Evolutionary conservation across 768 basidiomycete genomes (phyloP).

Genomic region (Mrakia frigida): DNA sequence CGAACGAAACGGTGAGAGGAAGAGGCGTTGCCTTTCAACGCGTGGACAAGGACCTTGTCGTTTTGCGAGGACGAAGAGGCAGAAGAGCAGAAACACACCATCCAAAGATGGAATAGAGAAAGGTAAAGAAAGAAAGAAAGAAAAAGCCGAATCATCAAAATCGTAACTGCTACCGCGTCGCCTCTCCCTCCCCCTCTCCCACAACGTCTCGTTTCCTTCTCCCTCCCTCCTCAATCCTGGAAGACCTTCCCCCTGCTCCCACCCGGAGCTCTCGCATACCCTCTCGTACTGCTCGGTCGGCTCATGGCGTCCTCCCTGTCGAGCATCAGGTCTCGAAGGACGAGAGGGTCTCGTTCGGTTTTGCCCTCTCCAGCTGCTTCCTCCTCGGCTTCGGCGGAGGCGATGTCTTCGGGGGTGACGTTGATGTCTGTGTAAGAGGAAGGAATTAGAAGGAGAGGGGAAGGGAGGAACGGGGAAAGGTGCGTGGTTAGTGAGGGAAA

Average conservation of each 20-base stretch:
- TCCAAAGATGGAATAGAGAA: too few species aligned
- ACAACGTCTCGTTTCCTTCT: background rate
- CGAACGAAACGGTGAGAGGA: too few species aligned
- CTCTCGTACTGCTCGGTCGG: background rate
- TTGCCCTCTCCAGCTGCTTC: background rate
- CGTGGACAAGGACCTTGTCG: too few species aligned
- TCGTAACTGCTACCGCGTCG: too few species aligned
- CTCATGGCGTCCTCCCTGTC: background rate
- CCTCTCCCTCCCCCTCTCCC: too few species aligned
- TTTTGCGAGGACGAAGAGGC: too few species aligned
- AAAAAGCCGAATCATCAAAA: too few species aligned
- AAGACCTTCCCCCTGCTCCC: too few species aligned
- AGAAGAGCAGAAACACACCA: too few species aligned
- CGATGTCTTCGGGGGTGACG: conserved; percentile 1
- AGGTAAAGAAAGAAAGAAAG: too few species aligned
- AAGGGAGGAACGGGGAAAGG: background rate
- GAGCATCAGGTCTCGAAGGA: background rate
- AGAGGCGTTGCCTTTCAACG: too few species aligned
- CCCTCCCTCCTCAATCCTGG: background rate
- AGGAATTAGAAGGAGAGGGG: background rate
- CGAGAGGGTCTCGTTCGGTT: background rate
- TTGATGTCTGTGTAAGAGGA: background rate
- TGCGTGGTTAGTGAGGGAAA: background rate
- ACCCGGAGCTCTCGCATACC: background rate
- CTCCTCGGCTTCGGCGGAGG: conserved; percentile 1